Base-by-base conservation (phyloP, 176 grass and related monocot species). In the Zoysia pacifica region DNA sequence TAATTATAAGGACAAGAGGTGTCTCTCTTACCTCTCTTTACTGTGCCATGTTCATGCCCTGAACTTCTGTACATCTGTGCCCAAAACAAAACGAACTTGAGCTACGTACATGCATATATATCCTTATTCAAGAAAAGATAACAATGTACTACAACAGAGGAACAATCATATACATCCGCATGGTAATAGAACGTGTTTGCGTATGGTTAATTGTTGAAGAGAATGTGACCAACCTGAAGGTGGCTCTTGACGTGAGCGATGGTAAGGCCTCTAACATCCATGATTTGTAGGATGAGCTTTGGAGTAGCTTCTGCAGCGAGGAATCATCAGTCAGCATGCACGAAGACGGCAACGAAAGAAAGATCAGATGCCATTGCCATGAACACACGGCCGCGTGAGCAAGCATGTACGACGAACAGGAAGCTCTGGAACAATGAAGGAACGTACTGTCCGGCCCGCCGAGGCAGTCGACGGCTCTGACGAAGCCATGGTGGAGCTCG, bases 211-310 rank as follows among this genome's bases (percentile, higher is more conserved):
- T 11, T 16, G 70, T 18, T 70, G 63, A 73, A 73, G 70, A 75
- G 46, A 47, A 74, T 45, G 28, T 28, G 49, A 94, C 19, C 8
- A 36, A 62, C 96, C 92, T 99, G 96, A 72, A 99, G 90, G 80
- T 99, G 96, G 56, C 96, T 99, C 84, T 99, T 99, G 38, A 99
- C 91, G 70, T 99, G 96, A 71, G 90, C 89, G 86, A 99, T 93
- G 54, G 87, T 95, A 8, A 99, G 87, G 46, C 90, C 96, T 80
- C 61, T 74, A 12, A 93, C 86, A 80, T 70, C 84, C 96, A 99
- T 95, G 63, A 95, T 74, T 82, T 91, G 86, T 2, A 99, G 91
- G 68, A 99, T 94, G 44, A 86, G 92, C 88, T 99, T 99, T 1
- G 96, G 96, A 60, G 92, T 99, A 51, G 90, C 92, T 41, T 91